A percentile compares a stretch with the other conserved stretches of the same genome.
Conservation (phyloP, 78 protist species). For the Blattamonas nauphoetae region DNA sequence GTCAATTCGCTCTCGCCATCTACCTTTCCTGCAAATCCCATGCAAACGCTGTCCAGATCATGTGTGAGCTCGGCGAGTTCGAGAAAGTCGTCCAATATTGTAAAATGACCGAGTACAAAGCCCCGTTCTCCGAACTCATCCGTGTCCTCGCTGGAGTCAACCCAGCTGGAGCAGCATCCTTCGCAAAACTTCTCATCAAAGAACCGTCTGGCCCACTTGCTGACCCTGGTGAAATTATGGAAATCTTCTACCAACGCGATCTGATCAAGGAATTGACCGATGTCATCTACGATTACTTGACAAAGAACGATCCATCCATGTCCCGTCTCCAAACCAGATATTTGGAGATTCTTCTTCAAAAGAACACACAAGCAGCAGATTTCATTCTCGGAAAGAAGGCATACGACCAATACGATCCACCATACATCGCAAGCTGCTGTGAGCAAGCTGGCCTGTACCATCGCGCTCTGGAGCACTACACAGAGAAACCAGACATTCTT, state of each 20-base stretch:
- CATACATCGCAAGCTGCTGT: slow-evolving; percentile 80
- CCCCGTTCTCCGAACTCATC: slow-evolving; percentile 17
- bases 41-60: slow-evolving; percentile 71
- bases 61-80: slow-evolving; percentile 73
- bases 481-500: slow-evolving; percentile 74
- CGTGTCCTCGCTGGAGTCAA: not conserved
- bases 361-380: slow-evolving; percentile 78
- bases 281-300: slow-evolving; percentile 84
- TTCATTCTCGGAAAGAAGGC: slow-evolving; percentile 73
- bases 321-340: slow-evolving; percentile 89
- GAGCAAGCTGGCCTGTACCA: slow-evolving; percentile 86
- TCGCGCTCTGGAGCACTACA: slow-evolving; percentile 91
- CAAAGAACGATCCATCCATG: slow-evolving; percentile 63
- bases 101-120: slow-evolving; percentile 59
- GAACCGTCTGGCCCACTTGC: slow-evolving; percentile 49
- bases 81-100: slow-evolving; percentile 81
- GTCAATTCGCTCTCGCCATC: slow-evolving; percentile 69
- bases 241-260: slow-evolving; percentile 61
- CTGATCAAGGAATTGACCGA: slow-evolving; percentile 75
- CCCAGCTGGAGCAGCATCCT: not conserved
- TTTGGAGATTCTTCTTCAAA: slow-evolving; percentile 81
- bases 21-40: slow-evolving; percentile 68
- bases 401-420: slow-evolving; percentile 84
- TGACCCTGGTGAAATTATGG: slow-evolving; percentile 65
- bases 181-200: slow-evolving; percentile 40